Percentiles rank a stretch among this genome's conserved stretches.
Conservation (phyloP, 2,329 filamentous ascomycete species). For the Colletotrichum musicola region DNA sequence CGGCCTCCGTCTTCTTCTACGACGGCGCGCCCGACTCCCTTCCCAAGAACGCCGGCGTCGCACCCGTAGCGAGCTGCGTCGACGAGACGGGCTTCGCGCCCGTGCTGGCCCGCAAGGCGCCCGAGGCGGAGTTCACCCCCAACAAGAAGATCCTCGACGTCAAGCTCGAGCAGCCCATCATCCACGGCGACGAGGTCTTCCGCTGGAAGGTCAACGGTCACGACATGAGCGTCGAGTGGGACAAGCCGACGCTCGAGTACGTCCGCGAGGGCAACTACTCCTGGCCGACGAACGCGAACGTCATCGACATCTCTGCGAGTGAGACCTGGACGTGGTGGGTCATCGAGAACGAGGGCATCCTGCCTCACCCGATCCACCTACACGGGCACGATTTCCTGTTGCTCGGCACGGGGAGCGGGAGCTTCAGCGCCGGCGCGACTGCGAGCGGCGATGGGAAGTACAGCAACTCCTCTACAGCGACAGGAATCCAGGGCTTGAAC, state of each 20-base stretch:
- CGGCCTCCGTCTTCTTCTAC: slow-evolving; percentile 55
- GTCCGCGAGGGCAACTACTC: slow-evolving; percentile 39
- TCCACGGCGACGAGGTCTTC: slow-evolving; percentile 39
- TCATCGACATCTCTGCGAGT: slow-evolving; percentile 38
- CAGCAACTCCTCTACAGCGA: slow-evolving; percentile 12
- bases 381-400: slow-evolving; percentile 58
- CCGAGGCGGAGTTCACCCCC: slow-evolving; percentile 43
- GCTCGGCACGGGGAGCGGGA: slow-evolving; percentile 43
- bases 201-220: slow-evolving; percentile 50
- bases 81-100: slow-evolving; percentile 41
- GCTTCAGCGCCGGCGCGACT: slow-evolving; percentile 32
- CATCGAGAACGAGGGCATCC: slow-evolving; percentile 44
- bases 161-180: slow-evolving; percentile 37
- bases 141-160: slow-evolving; percentile 42
- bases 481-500: slow-evolving; percentile 45
- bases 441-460: no score
- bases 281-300: slow-evolving; percentile 41
- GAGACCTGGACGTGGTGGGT: slow-evolving; percentile 50
- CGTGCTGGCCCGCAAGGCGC: slow-evolving; percentile 44
- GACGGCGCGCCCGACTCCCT: slow-evolving; percentile 47
- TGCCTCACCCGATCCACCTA: slow-evolving; percentile 62
- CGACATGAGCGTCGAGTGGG: slow-evolving; percentile 53
- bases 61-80: slow-evolving; percentile 38
- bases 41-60: slow-evolving; percentile 46
- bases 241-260: slow-evolving; percentile 52